Evolutionary conservation across 1,284 basidiomycete genomes (phyloP).

Genomic region (Trametes hirsuta): DNA sequence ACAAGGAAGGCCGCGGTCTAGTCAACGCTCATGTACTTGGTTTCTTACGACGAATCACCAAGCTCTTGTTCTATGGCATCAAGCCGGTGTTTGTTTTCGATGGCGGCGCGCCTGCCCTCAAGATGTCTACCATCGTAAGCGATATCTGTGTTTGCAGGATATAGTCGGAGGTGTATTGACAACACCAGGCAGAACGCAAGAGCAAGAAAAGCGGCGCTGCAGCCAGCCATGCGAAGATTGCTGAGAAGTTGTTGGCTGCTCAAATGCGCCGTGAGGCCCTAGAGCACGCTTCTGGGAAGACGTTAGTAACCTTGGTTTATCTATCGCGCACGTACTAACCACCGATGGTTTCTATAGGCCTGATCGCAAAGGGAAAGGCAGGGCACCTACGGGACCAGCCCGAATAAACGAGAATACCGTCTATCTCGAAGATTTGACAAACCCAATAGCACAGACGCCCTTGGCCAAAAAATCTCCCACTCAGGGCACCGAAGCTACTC

Average conservation of each 20-base stretch:
- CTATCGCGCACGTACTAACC: background rate
- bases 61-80: constrained; percentile 95
- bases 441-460: constrained; percentile 55
- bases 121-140: constrained; percentile 84
- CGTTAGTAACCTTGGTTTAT: constrained; percentile 12
- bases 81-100: constrained; percentile 98
- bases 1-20: constrained; percentile 90
- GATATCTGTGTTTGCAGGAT: too few species aligned
- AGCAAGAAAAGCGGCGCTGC: constrained; percentile 88
- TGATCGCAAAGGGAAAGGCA: constrained; percentile 46
- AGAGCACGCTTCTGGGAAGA: constrained; percentile 60
- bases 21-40: constrained; percentile 96
- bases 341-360: constrained; percentile 6
- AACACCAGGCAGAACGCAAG: constrained; percentile 77
- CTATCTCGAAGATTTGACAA: constrained; percentile 86
- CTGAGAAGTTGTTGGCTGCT: constrained; percentile 91
- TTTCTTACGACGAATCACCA: constrained; percentile 91
- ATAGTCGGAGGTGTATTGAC: constrained; percentile 11
- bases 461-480: constrained; percentile 38
- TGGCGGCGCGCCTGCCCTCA: constrained; percentile 89
- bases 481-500: constrained; percentile 42
- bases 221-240: constrained; percentile 80
- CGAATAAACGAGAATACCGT: constrained; percentile 71
- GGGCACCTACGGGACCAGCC: constrained; percentile 43
- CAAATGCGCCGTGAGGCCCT: constrained; percentile 93